Base-by-base conservation (phyloP, 345 rosid species). In the Cardamine resedifolia region DNA sequence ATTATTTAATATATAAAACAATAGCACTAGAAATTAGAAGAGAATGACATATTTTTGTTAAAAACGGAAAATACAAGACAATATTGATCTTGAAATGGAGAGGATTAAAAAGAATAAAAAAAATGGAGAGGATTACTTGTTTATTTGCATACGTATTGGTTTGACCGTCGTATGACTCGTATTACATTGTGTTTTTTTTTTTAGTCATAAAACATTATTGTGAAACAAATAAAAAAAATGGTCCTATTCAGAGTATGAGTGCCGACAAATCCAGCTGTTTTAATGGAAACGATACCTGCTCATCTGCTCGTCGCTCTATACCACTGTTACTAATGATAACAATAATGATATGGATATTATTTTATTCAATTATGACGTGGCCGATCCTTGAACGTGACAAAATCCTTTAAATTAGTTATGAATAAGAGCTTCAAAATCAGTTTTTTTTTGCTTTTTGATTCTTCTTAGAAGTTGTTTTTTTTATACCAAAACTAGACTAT, bases 251-350 rank as follows among this genome's bases (percentile, higher is more conserved):
- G 66, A 72, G 16, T 7, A 60, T 48, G 44, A 58, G 51, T 58
- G 77, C 77, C 77, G 72, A 74, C 77, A 74, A 74, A 58, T 74
- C 72, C 77, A 74, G 72, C 77, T 66, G 77, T 74, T 14, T 66
- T 65, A 74, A 57, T 66, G 60, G 44, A 58, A 57, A 66, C 65
- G 31, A 56, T 73, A 64, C 50, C 58, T 64, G 65, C 71, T 73
- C 55, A 44, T 64, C 64, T 64, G 26, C 64, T 63, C 43, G 56
- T 72, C 76, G 3, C 64, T 72, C 38, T 28, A 72, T 14, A 16
- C 77, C 65, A 45, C 58, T 64, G 58, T 65, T 56, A 45, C 49
- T 24, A 44, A 45, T 56, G 39, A 58, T 18, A 50, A 21, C 44
- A 31, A 49, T 64, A 49, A 60, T 73, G 77, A 58, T 58, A 36